These are phyloP conservation scores for Trapa incisa DNA, from an alignment of 345 rosid species.

Conservation along the genomic window DNA sequence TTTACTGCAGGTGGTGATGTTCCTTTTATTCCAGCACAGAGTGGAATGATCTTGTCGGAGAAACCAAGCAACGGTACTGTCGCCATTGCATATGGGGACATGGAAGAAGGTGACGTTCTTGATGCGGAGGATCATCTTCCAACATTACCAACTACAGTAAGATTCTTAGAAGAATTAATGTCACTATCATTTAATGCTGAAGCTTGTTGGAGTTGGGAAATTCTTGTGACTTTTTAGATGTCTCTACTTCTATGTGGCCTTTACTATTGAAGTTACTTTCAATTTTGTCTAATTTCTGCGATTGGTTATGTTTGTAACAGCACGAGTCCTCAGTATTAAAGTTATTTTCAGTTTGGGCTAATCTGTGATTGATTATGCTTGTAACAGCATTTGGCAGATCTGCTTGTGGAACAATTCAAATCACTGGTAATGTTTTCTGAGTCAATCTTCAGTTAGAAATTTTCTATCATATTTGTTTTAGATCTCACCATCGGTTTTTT, in stretches of 20 bases:
- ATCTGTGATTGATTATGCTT: no score
- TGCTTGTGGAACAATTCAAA: constrained; percentile 57
- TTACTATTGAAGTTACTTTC: constrained; percentile 1
- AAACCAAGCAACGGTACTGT: constrained; percentile 75
- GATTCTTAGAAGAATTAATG: constrained; percentile 9
- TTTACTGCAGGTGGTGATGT: constrained; percentile 31
- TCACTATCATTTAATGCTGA: background rate
- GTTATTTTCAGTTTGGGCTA: no score
- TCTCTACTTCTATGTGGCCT: background rate
- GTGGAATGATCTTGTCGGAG: constrained; percentile 63
- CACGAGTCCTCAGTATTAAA: no score
- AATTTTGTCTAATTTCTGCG: constrained; percentile 12
- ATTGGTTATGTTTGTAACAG: constrained; percentile 14
- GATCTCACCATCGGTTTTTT: no score
- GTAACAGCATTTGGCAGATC: constrained; percentile 71
- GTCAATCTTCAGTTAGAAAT: background rate
- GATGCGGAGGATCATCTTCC: constrained; percentile 65
- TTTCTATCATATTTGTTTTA: no score
- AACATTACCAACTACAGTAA: constrained; percentile 68
- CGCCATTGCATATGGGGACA: constrained; percentile 72
- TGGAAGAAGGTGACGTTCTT: constrained; percentile 56
- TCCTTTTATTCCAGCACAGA: constrained; percentile 25
- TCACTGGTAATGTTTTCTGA: constrained; percentile 46
- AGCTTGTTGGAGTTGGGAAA: background rate
- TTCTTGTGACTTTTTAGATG: background rate